phyloP scores from a whole-genome alignment of 2,329 filamentous ascomycete genomes.

The Penicillium hordei region DNA sequence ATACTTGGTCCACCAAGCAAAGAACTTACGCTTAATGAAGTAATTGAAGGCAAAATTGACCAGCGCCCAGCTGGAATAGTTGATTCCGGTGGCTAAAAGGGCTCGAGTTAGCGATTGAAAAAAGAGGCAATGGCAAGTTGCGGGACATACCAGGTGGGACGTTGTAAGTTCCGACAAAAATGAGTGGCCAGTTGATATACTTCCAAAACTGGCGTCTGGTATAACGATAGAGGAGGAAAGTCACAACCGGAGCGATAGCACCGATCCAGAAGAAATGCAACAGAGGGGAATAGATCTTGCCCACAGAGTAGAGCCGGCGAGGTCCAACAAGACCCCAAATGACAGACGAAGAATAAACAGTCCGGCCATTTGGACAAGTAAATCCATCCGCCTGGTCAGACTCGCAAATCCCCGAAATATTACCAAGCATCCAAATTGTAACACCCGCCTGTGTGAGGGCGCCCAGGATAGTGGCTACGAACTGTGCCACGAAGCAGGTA shows the following conservation, averaged over 20 bases:
- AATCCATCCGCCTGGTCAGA: slow-evolving; percentile 47
- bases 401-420: slow-evolving; percentile 47
- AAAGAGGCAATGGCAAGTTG: not conserved
- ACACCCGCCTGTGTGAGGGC: slow-evolving; percentile 46
- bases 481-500: slow-evolving; percentile 51
- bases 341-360: slow-evolving; percentile 50
- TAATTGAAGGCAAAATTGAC: slow-evolving; percentile 52
- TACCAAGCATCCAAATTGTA: slow-evolving; percentile 39
- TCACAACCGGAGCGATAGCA: slow-evolving; percentile 27
- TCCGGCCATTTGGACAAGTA: slow-evolving; percentile 51
- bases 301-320: slow-evolving; percentile 48
- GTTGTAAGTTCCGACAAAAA: slow-evolving; percentile 32
- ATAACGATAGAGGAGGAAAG: slow-evolving; percentile 27
- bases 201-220: slow-evolving; percentile 38
- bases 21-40: slow-evolving; percentile 53
- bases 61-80: slow-evolving; percentile 38
- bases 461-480: slow-evolving; percentile 50
- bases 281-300: slow-evolving; percentile 49
- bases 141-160: slow-evolving; percentile 25
- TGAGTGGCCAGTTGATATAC: slow-evolving; percentile 34
- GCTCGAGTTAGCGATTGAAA: not conserved
- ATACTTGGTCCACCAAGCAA: slow-evolving; percentile 47
- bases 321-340: slow-evolving; percentile 57
- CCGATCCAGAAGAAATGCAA: slow-evolving; percentile 56
- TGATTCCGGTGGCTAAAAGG: slow-evolving; percentile 34